Conservation (phyloP, 306 rosid genomes). For the Vigna trinervia region DNA sequence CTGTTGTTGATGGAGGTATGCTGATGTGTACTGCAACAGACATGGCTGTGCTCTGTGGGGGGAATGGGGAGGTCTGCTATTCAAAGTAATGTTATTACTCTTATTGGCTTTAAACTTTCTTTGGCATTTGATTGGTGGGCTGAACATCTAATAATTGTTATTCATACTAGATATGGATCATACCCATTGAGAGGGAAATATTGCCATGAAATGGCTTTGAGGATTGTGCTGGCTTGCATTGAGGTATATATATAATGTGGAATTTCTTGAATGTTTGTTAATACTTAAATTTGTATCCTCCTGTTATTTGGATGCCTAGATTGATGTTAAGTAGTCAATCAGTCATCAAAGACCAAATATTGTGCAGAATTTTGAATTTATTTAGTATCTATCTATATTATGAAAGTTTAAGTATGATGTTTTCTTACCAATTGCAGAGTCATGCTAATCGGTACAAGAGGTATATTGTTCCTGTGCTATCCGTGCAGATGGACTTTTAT, state of each 20-base stretch:
- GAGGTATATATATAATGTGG: constrained; percentile 61
- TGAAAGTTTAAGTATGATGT: background rate
- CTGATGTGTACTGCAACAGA: constrained; percentile 99
- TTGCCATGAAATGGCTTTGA: constrained; percentile 99
- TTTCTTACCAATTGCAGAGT: constrained; percentile 70
- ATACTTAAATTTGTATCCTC: constrained; percentile 1
- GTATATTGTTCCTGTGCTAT: constrained; percentile 92
- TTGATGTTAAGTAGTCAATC: constrained; percentile 7
- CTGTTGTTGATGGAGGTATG: constrained; percentile 96
- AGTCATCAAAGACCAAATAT: background rate
- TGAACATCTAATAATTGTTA: constrained; percentile 39
- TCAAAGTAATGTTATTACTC: constrained; percentile 75
- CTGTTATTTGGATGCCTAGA: constrained; percentile 28
- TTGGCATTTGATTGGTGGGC: constrained; percentile 17
- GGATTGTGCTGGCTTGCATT: constrained; percentile 92
- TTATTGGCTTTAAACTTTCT: constrained; percentile 31
- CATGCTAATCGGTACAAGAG: constrained; percentile 99
- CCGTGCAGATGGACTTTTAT: constrained; percentile 93
- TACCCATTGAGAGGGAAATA: constrained; percentile 93
- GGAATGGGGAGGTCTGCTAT: constrained; percentile 99
- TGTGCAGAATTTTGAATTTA: constrained; percentile 2
- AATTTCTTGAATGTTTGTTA: background rate
- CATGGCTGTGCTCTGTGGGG: constrained; percentile 98
- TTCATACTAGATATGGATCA: constrained; percentile 83
- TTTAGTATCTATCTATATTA: background rate